Conservation (phyloP, 1,284 basidiomycete genomes). For the Laetiporus sulphureus region DNA sequence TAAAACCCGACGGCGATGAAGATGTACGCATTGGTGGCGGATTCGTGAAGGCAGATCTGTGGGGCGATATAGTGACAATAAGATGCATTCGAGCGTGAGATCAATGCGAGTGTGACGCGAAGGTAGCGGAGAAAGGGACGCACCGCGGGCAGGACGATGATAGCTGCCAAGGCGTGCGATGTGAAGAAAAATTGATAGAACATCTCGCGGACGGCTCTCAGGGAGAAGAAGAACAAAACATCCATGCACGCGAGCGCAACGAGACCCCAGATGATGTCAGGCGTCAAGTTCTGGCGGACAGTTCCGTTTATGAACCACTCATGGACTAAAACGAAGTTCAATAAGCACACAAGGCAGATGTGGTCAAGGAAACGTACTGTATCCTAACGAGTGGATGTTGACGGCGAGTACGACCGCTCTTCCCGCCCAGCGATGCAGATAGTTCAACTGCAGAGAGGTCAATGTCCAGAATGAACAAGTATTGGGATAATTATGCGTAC, state of each 20-base stretch:
- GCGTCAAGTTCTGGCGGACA: conserved; percentile 28
- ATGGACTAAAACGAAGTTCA: conserved; percentile 43
- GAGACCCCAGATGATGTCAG: conserved; percentile 39
- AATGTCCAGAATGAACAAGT: neutral
- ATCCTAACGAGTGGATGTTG: conserved; percentile 61
- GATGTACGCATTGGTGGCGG: conserved; percentile 39
- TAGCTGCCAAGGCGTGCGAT: conserved; percentile 42
- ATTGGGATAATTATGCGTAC: conserved; percentile 26
- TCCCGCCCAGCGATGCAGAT: conserved; percentile 71
- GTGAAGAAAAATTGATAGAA: conserved; percentile 50
- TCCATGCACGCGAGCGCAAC: conserved; percentile 45
- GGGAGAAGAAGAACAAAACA: conserved; percentile 49
- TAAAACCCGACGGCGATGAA: conserved; percentile 48
- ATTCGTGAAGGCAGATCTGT: conserved; percentile 35
- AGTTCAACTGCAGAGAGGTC: conserved; percentile 50
- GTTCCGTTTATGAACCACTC: conserved; percentile 41
- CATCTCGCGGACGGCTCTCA: conserved; percentile 39
- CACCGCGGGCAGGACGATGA: conserved; percentile 8
- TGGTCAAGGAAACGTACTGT: conserved; percentile 43
- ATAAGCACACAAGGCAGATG: no score
- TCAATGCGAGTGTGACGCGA: neutral
- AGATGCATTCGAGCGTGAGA: neutral
- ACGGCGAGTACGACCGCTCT: conserved; percentile 54
- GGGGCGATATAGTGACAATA: neutral
- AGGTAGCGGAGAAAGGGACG: neutral